phyloP scores from a whole-genome alignment of 208 protist species.

The Pavlovales sp. region DNA sequence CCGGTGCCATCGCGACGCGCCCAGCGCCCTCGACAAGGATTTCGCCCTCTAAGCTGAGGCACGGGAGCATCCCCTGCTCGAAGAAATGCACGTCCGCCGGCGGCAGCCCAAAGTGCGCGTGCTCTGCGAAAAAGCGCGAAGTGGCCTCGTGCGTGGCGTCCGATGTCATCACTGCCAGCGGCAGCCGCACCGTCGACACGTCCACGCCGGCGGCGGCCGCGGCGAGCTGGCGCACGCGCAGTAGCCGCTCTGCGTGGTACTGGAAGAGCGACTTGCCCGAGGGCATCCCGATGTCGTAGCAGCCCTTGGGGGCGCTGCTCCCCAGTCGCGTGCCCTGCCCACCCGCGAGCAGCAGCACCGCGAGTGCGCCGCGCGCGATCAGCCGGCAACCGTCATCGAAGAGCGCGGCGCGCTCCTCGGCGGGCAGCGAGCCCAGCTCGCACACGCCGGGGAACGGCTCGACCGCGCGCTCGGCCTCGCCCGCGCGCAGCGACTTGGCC shows the following conservation, averaged over 20 bases:
- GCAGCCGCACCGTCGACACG: constrained; percentile 42
- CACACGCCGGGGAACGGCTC: constrained; percentile 21
- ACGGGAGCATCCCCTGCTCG: constrained; percentile 77
- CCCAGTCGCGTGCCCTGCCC: constrained; percentile 96
- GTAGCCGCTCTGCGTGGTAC: constrained; percentile 86
- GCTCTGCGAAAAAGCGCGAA: constrained; percentile 77
- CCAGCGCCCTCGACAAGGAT: constrained; percentile 76
- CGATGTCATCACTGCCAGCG: constrained; percentile 93
- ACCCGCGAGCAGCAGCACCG: constrained; percentile 90
- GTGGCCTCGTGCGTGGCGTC: constrained; percentile 83
- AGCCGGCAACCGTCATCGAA: constrained; percentile 64
- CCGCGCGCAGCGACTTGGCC: not conserved
- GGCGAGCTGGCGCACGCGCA: constrained; percentile 74
- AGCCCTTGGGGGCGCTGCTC: constrained; percentile 86
- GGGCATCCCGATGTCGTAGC: constrained; percentile 73
- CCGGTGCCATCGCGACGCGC: constrained; percentile 77
- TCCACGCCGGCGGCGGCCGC: not conserved
- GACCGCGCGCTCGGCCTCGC: not conserved
- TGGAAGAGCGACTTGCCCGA: constrained; percentile 91
- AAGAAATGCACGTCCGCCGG: constrained; percentile 86
- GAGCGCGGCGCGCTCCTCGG: constrained; percentile 4
- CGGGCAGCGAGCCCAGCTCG: not conserved
- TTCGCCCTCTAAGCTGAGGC: constrained; percentile 82
- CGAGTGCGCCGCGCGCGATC: constrained; percentile 76
- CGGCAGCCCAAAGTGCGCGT: constrained; percentile 88